Base-by-base conservation (phyloP, 371 early-diverging fungal genomes). In the Mucor velutinosus region DNA sequence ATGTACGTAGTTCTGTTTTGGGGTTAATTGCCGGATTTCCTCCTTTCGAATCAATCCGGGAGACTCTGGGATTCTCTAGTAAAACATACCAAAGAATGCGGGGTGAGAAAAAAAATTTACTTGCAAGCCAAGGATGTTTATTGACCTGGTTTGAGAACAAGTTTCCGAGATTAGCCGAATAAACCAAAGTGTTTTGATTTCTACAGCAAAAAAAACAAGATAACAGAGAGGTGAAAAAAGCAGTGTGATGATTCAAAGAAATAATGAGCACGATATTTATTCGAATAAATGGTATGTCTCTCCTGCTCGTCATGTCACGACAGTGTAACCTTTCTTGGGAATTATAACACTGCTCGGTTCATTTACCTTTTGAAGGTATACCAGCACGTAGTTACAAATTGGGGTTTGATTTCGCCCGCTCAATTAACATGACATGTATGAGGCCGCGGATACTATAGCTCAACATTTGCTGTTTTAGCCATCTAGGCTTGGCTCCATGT, bases 91-190 rank as follows among this genome's bases (percentile, higher is more conserved):
- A 45, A 6, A n/a, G 7, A 53, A 53, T 53, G 53, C 53, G 53
- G 53, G 53, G 53, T 53, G 53, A 53, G 53, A 53, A 53, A 53
- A 53, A 53, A 21, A 21, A 25, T 21, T 53, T 53, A 45, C 19
- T 7, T 17, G 45, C 7, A 45, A 45, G 7, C 53, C 53, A 53
- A 27, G 27, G 49, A 1, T 21, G 10, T 53, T 7, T 15, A 53
- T 53, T 53, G 53, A 45, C 19, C 45, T 45, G 5, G 53, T 53
- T 53, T 53, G 25, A 27, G 53, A 53, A 25, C 53, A 25, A 27
- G 7, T 53, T 53, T 23, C 53, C 53, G 53, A 27, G 53, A 53
- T 53, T 27, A 25, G 27, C 53, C 53, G 53, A 53, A 14, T 53
- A 53, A 7, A 5, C 17, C 45, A 45, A 37, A 45, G n/a, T 45